Base-by-base conservation (phyloP, 352 stramenopile species). In the Globisporangium paddicum region DNA sequence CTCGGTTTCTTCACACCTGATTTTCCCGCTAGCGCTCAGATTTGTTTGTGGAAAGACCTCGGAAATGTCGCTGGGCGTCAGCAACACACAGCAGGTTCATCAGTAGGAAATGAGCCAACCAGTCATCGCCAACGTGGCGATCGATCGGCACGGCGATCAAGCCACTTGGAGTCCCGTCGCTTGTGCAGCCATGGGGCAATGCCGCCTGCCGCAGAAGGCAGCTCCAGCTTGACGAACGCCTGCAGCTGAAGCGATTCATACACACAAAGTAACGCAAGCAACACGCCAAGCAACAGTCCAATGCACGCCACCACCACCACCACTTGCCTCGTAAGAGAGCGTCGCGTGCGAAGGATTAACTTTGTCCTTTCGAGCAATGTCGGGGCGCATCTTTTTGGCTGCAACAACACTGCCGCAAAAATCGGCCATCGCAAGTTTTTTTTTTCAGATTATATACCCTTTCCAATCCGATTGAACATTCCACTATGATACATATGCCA, bases 371-470 rank as follows among this genome's bases (percentile, higher is more conserved):
- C 32, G 6, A 41, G 35, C 51, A 57, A 21, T 37, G 4, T 19
- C 26, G 37, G 38, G n/a, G n/a, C 41, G 37, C 37, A 49, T 49
- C 37, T 58, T 49, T 46, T 19, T 9, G 8, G 6, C 13, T 58
- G 51, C 34, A 58, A 58, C 52, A 49, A 46, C 26, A 16, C n/a
- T 37, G 52, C 48, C 52, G 26, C 52, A 49, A 28, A 58, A 50
- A 58, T 21, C 25, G 9, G 11, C 8, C 51, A 58, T 49, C 18
- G 14, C 11, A 5, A 18, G 14, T 25, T 23, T 37, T 19, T 35
- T n/a, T n/a, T n/a, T n/a, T n/a, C n/a, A 46, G 10, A 30, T 13
- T n/a, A 13, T 0, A 48, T 58, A 47, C 14, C 23, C 50, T 47
- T 8, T 44, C 19, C 21, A 38, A 47, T n/a, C n/a, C n/a, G n/a